Base-by-base conservation (phyloP, 2,329 filamentous ascomycete species). In the Colletotrichum trifolii region DNA sequence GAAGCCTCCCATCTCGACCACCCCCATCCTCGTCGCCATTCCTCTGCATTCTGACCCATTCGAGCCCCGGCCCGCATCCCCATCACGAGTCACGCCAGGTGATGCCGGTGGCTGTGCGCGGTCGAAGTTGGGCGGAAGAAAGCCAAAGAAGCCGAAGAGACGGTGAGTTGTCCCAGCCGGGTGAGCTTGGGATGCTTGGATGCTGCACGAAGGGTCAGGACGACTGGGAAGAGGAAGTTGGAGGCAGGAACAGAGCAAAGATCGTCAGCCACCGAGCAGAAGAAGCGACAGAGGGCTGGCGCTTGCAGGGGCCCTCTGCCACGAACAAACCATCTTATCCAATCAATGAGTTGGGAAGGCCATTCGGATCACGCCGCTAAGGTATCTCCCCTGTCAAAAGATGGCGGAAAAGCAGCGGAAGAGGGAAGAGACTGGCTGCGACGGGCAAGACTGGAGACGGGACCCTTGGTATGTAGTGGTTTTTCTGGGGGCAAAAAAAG, bases 211-310 rank as follows among this genome's bases (percentile, higher is more conserved):
- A 66, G 63, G 63, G 63, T 66, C 59, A 58, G 54, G 54, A 25
- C 35, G 59, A 66, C 53, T 57, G 53, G 59, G 63, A 17, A 54
- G 36, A 59, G 38, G 48, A 58, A 25, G 25, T 4, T 25, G 43
- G 17, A 66, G 49, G 60, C 60, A 66, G 64, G 64, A 66, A 66
- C 64, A 54, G 49, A 62, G 63, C 36, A 66, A 63, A 66, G 63
- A 64, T 66, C 60, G 43, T 46, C 64, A 58, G 63, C 47, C 52
- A 63, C 47, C 58, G 36, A 53, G 45, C 50, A 55, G 46, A 50
- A 58, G 54, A 66, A 54, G 48, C 48, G 54, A 36, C 43, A 54
- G 40, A 59, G 64, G 64, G 64, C 64, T 66, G 60, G 64, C 60
- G 64, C 54, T 54, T 54, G 43, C 64, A 66, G 60, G 64, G 64